These are phyloP conservation scores for Blepharisma stoltei DNA, from an alignment of 73 alveolate genomes.

Conservation along the genomic window DNA sequence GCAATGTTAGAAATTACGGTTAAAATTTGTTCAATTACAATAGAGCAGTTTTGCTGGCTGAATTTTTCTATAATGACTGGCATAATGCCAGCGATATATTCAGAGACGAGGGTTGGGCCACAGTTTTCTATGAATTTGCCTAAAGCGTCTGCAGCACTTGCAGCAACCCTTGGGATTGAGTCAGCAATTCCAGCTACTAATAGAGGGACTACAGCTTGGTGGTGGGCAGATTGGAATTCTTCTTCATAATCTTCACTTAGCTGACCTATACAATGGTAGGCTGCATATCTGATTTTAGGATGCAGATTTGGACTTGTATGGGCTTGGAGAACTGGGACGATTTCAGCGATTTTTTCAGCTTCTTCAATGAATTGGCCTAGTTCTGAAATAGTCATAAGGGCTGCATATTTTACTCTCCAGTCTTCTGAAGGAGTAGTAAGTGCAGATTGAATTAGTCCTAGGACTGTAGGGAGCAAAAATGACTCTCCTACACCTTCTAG, in stretches of 20 bases:
- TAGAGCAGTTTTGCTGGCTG: conserved; percentile 46
- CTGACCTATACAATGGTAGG: conserved; percentile 80
- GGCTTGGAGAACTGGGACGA: conserved; percentile 53
- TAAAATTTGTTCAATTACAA: conserved; percentile 76
- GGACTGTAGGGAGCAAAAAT: conserved; percentile 48
- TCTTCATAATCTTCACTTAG: conserved; percentile 77
- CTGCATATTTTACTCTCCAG: conserved; percentile 71
- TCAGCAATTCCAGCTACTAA: conserved; percentile 43
- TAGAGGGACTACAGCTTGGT: conserved; percentile 67
- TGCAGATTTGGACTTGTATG: conserved; percentile 45
- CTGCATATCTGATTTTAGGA: conserved; percentile 86
- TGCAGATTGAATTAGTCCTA: conserved; percentile 42
- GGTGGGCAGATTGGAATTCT: conserved; percentile 66
- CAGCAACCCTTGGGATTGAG: conserved; percentile 60
- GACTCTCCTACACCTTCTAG: conserved; percentile 71
- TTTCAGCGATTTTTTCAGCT: conserved; percentile 42
- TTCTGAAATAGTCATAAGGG: conserved; percentile 61
- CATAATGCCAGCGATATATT: conserved; percentile 37
- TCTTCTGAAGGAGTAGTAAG: conserved; percentile 41
- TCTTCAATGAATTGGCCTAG: conserved; percentile 70
- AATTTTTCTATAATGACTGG: conserved; percentile 34
- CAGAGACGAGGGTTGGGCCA: conserved; percentile 41
- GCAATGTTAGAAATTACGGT: conserved; percentile 78
- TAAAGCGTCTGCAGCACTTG: conserved; percentile 63
- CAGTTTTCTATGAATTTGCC: conserved; percentile 60